phyloP scores from a whole-genome alignment of 2,329 filamentous ascomycete genomes.

The Ophiostoma triangulosporum region DNA sequence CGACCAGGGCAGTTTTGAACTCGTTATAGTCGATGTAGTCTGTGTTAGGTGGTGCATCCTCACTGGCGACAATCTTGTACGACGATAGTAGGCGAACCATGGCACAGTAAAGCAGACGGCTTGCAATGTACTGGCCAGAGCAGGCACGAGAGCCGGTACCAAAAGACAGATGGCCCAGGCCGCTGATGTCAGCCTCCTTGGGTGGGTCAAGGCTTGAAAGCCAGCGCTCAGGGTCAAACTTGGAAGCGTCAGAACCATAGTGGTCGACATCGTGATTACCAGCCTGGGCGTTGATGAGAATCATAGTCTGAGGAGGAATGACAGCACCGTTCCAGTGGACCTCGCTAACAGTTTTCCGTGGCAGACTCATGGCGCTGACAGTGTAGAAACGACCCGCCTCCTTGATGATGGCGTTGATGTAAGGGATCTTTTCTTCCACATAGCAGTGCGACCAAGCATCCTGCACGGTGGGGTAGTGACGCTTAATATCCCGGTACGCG shows the following conservation, averaged over 20 bases:
- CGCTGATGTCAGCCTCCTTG: constrained; percentile 16
- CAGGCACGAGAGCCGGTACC: constrained; percentile 52
- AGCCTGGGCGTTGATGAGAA: constrained; percentile 68
- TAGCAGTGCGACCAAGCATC: constrained; percentile 67
- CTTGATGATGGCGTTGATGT: constrained; percentile 65
- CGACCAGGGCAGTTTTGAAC: constrained; percentile 12
- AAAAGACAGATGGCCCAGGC: constrained; percentile 48
- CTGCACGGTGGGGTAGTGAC: constrained; percentile 52
- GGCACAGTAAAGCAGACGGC: constrained; percentile 48
- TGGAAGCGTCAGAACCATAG: constrained; percentile 44
- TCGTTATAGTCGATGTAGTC: constrained; percentile 15
- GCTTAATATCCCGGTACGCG: constrained; percentile 56
- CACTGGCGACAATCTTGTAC: constrained; percentile 38
- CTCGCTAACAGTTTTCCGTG: constrained; percentile 57
- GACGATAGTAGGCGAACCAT: constrained; percentile 36
- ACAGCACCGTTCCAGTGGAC: constrained; percentile 53
- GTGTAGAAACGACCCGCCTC: constrained; percentile 68
- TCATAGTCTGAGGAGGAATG: constrained; percentile 64
- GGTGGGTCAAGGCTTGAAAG: constrained; percentile 23
- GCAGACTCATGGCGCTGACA: constrained; percentile 67
- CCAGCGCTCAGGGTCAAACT: constrained; percentile 60
- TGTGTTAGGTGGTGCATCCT: constrained; percentile 44
- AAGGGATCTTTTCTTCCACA: constrained; percentile 60
- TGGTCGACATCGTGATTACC: constrained; percentile 59
- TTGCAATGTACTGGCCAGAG: constrained; percentile 48